Conservation (phyloP, 768 basidiomycete species). For the Chalciporus pseudorubinellus region DNA sequence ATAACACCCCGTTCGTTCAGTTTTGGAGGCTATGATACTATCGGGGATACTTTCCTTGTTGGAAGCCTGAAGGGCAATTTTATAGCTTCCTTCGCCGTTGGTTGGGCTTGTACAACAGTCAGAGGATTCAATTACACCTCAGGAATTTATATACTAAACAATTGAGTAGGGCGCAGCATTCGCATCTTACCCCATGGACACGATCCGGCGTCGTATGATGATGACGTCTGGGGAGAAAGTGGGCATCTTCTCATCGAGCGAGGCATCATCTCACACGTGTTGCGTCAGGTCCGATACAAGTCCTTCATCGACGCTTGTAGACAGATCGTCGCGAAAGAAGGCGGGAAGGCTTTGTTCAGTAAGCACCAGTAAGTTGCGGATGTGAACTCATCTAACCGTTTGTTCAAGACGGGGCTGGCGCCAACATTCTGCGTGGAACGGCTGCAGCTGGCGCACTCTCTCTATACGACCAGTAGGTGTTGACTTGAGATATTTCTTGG, state of each 20-base stretch:
- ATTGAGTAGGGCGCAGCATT: slow-evolving; percentile 34
- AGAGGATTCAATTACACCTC: neutral
- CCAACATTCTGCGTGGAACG: slow-evolving; percentile 55
- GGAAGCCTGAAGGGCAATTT: slow-evolving; percentile 40
- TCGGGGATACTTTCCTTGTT: slow-evolving; percentile 39
- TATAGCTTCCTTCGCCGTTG: slow-evolving; percentile 39
- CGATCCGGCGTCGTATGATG: slow-evolving; percentile 47
- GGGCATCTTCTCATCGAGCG: neutral
- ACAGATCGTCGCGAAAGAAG: slow-evolving; percentile 43
- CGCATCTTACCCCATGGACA: slow-evolving; percentile 44
- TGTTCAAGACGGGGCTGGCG: slow-evolving; percentile 55
- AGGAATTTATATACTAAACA: neutral
- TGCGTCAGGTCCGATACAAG: slow-evolving; percentile 36
- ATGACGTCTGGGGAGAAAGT: slow-evolving; percentile 42
- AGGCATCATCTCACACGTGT: neutral
- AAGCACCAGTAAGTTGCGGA: slow-evolving; percentile 6
- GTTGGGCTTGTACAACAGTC: slow-evolving; percentile 42
- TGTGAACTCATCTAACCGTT: neutral
- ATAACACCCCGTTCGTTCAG: slow-evolving; percentile 16
- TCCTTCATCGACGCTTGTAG: slow-evolving; percentile 38
- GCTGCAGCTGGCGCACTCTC: slow-evolving; percentile 53
- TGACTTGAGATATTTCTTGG: neutral
- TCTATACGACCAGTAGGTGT: slow-evolving; percentile 54
- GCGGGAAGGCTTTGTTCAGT: slow-evolving; percentile 38
- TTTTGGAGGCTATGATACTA: slow-evolving; percentile 44